Percentiles rank a stretch among this genome's conserved stretches.
Conservation (phyloP, 2,329 filamentous ascomycete genomes). For the Rutstroemia sp. region DNA sequence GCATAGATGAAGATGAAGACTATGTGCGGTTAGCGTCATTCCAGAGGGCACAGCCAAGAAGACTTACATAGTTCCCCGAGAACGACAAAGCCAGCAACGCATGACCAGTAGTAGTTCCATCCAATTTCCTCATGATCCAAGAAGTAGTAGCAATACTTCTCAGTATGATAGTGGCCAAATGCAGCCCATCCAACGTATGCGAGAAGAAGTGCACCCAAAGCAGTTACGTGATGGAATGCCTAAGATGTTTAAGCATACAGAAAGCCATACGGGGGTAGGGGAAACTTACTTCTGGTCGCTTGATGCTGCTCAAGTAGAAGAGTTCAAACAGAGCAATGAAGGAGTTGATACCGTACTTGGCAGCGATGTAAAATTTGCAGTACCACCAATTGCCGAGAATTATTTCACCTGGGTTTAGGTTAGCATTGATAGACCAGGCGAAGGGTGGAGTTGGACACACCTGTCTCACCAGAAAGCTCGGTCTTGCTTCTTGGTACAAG, state of each 20-base stretch:
- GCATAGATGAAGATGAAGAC: conserved; percentile 19
- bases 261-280: background rate
- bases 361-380: conserved; percentile 22
- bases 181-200: conserved; percentile 27
- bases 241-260: conserved; percentile 8
- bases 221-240: conserved; percentile 24
- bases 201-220: conserved; percentile 18
- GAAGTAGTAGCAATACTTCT: conserved; percentile 27
- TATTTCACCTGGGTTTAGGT: conserved; percentile 14
- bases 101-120: conserved; percentile 21
- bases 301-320: conserved; percentile 28
- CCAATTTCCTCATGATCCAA: conserved; percentile 24
- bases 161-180: conserved; percentile 23
- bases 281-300: conserved; percentile 24
- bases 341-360: conserved; percentile 23
- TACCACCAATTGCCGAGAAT: conserved; percentile 20
- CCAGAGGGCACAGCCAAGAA: background rate
- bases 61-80: conserved; percentile 21
- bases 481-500: conserved; percentile 22
- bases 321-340: conserved; percentile 28
- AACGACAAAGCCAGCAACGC: conserved; percentile 17
- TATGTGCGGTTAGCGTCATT: conserved; percentile 4
- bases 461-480: conserved; percentile 19
- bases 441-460: conserved; percentile 9
- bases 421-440: conserved; percentile 1